Evolutionary conservation across 441 rosid species (phyloP).

Genomic region (Bruguiera hainesii): DNA sequence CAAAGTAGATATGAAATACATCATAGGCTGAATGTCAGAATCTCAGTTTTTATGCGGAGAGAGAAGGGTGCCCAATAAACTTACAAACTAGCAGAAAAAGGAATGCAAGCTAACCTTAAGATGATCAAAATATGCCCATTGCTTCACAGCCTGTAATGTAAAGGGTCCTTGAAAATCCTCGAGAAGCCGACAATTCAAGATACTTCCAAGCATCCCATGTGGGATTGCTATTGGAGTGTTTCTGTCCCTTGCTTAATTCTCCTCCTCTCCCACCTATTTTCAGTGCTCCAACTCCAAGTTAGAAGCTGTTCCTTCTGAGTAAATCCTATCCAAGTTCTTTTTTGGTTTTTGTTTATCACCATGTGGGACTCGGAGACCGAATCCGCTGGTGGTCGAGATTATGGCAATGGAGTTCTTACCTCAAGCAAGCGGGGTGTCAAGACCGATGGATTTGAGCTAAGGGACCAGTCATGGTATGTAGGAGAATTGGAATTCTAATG

Average conservation of each 20-base stretch:
- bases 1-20: conserved; percentile 1
- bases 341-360: conserved; percentile 24
- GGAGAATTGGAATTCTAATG: background rate
- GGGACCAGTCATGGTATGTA: conserved; percentile 83
- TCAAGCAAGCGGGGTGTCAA: conserved; percentile 64
- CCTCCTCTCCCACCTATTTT: conserved; percentile 16
- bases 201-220: conserved; percentile 78
- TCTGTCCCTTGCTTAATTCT: conserved; percentile 23
- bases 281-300: conserved; percentile 22
- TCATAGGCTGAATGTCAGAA: conserved; percentile 20
- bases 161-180: conserved; percentile 34
- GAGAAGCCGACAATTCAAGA: conserved; percentile 54
- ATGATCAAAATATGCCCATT: conserved; percentile 55
- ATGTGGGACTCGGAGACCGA: conserved; percentile 97
- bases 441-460: conserved; percentile 86
- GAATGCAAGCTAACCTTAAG: conserved; percentile 11
- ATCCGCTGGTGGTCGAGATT: conserved; percentile 58
- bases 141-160: conserved; percentile 61
- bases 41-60: conserved; percentile 8
- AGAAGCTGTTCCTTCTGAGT: conserved; percentile 9
- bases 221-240: conserved; percentile 40
- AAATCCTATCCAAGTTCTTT: conserved; percentile 14
- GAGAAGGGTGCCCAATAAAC: conserved; percentile 8
- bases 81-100: conserved; percentile 4
- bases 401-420: conserved; percentile 65